phyloP scores from a whole-genome alignment of 2,329 filamentous ascomycete species.

The Alternaria metachromatica region DNA sequence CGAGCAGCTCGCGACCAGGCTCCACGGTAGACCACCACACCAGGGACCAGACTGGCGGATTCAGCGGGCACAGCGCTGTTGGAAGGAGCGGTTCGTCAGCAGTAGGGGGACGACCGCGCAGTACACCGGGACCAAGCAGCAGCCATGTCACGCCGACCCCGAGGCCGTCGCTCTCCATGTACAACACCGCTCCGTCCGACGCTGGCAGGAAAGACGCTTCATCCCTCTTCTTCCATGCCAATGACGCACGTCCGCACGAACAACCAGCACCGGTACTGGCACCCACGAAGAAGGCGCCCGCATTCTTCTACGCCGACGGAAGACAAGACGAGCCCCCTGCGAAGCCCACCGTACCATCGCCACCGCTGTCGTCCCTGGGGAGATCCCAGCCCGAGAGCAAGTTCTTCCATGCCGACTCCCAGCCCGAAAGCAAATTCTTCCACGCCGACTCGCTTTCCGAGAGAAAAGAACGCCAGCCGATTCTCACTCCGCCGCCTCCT shows the following conservation, averaged over 20 bases:
- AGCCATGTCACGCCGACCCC: conserved; percentile 29
- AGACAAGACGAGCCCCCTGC: conserved; percentile 49
- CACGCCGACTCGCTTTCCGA: conserved; percentile 66
- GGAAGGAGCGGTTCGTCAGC: conserved; percentile 27
- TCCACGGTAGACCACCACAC: conserved; percentile 38
- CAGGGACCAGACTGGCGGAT: conserved; percentile 36
- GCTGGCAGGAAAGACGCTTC: conserved; percentile 39
- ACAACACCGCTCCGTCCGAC: conserved; percentile 37
- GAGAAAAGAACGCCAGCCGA: conserved; percentile 46
- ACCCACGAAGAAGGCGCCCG: conserved; percentile 52
- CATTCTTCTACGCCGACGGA: conserved; percentile 61
- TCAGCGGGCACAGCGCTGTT: conserved; percentile 30
- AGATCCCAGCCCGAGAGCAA: conserved; percentile 54
- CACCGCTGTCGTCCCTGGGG: conserved; percentile 39
- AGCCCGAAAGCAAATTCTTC: conserved; percentile 65
- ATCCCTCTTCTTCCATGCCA: conserved; percentile 91
- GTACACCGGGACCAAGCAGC: conserved; percentile 40
- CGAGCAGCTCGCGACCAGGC: conserved; percentile 43
- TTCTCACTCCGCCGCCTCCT: conserved; percentile 41
- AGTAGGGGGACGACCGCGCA: conserved; percentile 45
- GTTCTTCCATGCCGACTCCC: conserved; percentile 75
- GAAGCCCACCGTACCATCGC: conserved; percentile 37
- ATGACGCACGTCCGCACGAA: conserved; percentile 64
- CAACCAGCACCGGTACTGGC: conserved; percentile 33
- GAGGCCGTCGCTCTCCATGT: conserved; percentile 31